These are phyloP conservation scores for Pichia sp. DNA, from an alignment of 1,139 yeast species.

Conservation along the genomic window DNA sequence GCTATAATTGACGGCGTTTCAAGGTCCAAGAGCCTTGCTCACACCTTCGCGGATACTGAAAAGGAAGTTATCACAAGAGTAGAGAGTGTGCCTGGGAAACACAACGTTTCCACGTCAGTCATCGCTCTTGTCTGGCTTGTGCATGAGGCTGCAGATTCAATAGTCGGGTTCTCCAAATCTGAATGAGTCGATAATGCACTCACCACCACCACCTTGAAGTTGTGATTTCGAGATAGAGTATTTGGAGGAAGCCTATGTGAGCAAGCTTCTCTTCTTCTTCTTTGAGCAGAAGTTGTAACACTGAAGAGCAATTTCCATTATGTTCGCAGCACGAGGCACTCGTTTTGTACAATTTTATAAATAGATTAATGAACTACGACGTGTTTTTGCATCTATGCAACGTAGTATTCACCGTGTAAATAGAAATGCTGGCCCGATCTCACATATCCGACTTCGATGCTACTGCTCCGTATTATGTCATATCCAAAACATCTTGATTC, in stretches of 20 bases:
- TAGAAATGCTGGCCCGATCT: too few species aligned
- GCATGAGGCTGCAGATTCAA: constrained; percentile 41
- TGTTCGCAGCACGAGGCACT: too few species aligned
- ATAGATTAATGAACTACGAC: too few species aligned
- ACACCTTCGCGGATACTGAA: constrained; percentile 25
- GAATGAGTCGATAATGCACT: constrained; percentile 51
- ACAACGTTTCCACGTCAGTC: constrained; percentile 45
- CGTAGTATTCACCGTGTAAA: too few species aligned
- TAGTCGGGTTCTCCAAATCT: constrained; percentile 48
- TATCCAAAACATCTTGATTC: neutral
- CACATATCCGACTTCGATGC: too few species aligned
- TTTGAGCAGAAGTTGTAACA: neutral
- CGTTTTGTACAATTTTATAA: too few species aligned
- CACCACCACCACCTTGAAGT: constrained; percentile 39
- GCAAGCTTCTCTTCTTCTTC: neutral
- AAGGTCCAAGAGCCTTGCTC: neutral
- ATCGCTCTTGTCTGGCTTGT: constrained; percentile 54
- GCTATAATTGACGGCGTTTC: neutral
- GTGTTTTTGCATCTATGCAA: too few species aligned
- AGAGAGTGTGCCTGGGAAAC: constrained; percentile 46
- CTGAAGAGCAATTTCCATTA: too few species aligned
- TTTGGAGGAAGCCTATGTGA: neutral
- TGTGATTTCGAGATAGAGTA: constrained; percentile 32
- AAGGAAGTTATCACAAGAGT: constrained; percentile 44
- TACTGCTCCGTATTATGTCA: too few species aligned